A percentile compares a stretch with the other conserved stretches of the same genome.
Conservation (phyloP, 164 flowering plant genomes). For the Chimonanthus praecox region DNA sequence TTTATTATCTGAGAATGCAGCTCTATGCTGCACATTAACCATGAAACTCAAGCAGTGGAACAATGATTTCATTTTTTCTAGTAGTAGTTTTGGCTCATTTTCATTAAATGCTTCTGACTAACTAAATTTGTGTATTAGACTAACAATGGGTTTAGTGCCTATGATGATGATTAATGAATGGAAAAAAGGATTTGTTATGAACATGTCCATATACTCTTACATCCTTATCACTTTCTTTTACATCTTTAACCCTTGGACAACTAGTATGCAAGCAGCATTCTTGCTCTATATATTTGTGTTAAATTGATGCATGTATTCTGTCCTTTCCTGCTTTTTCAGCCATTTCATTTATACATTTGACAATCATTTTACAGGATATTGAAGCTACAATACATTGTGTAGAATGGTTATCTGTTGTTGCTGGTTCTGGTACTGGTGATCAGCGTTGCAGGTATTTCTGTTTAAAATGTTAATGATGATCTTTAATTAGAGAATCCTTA, state of each 20-base stretch:
- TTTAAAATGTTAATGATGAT: too few species aligned
- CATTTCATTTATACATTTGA: conserved; percentile 5
- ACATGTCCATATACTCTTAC: too few species aligned
- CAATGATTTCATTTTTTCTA: too few species aligned
- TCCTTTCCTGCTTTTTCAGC: neutral
- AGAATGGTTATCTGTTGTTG: conserved; percentile 98
- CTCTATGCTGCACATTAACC: too few species aligned
- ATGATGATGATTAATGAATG: too few species aligned
- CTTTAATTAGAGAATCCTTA: neutral
- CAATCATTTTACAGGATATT: conserved; percentile 67
- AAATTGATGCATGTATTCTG: neutral
- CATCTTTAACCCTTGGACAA: neutral
- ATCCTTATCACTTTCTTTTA: neutral
- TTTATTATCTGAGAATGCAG: too few species aligned
- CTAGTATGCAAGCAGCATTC: neutral
- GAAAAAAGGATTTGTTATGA: too few species aligned
- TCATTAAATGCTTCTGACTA: too few species aligned
- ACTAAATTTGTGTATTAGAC: too few species aligned
- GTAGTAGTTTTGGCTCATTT: too few species aligned
- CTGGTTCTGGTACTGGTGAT: conserved; percentile 94
- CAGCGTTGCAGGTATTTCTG: conserved; percentile 72
- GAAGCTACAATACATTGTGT: conserved; percentile 99
- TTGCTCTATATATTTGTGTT: neutral
- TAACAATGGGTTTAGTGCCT: too few species aligned
- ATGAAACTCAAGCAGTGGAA: too few species aligned